Evolutionary conservation across 1,284 basidiomycete genomes (phyloP).

Genomic region (Anthracocystis setariae): DNA sequence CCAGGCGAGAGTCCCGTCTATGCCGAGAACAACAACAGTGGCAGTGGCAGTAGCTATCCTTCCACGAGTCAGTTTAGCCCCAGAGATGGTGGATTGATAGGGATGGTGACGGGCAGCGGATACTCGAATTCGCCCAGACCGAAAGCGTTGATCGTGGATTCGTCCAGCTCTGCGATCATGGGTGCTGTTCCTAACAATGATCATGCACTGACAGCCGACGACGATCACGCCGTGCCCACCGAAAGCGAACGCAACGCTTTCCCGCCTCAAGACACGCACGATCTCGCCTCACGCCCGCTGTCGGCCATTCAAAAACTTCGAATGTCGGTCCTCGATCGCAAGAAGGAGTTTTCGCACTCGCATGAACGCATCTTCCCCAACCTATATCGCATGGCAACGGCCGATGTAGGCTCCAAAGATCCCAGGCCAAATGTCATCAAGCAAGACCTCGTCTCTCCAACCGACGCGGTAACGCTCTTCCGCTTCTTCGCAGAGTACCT

Average conservation of each 20-base stretch:
- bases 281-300: slow-evolving; percentile 29
- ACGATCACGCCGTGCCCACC: slow-evolving; percentile 4
- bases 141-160: neutral
- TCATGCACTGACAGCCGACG: slow-evolving; percentile 8
- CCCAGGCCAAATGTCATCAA: slow-evolving; percentile 40
- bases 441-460: slow-evolving; percentile 30
- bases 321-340: slow-evolving; percentile 38
- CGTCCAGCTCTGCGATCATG: neutral
- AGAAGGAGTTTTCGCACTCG: slow-evolving; percentile 21
- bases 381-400: slow-evolving; percentile 29
- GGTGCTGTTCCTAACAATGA: slow-evolving; percentile 1
- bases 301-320: slow-evolving; percentile 35
- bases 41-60: slow-evolving; percentile 15
- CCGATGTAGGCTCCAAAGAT: slow-evolving; percentile 36
- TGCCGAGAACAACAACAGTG: slow-evolving; percentile 11
- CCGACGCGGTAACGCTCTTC: slow-evolving; percentile 33
- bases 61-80: slow-evolving; percentile 20
- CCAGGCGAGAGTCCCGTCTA: slow-evolving; percentile 17
- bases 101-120: neutral
- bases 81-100: slow-evolving; percentile 7
- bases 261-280: slow-evolving; percentile 25
- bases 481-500: slow-evolving; percentile 42
- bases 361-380: slow-evolving; percentile 28
- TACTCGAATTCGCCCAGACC: slow-evolving; percentile 11
- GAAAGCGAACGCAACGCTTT: slow-evolving; percentile 14